Base-by-base conservation (phyloP, 1,139 yeast species). In the Kazachstania sp. region DNA sequence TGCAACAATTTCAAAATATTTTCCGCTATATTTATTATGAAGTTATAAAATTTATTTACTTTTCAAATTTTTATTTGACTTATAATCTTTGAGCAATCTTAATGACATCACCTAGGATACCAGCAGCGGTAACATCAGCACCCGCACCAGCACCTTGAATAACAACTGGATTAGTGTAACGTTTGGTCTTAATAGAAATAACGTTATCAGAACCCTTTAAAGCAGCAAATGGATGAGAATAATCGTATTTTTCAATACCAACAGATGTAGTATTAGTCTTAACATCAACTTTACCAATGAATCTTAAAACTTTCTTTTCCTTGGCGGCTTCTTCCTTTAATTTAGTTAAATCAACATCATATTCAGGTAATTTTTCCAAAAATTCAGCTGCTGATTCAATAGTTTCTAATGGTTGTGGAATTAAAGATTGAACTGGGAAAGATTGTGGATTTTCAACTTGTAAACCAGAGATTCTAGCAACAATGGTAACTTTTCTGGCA, bases 111-210 rank as follows among this genome's bases (percentile, higher is more conserved):
- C 95, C 95, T 60, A 92, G 76, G 44, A 94, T 97, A 68, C 98
- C 98, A 67, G 94, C 95, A 51, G 99, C 98, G 47, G 99, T 92
- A 47, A 92, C 97, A 39, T 83, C 97, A 51, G 95, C 96, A 69
- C 98, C 98, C 34, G 98, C 98, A 68, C 96, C 98, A 39, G 98
- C 98, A 69, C 99, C 98, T 74, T 92, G 98, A 57, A 92, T 77
- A 55, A 92, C 84, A 67, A 92, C 76, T 49, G 98, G 98, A 68
- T 86, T 87, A 43, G 85, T 78, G 69, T 92, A 92, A 71, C 98
- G 85, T 60, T 85, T 81, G 32, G 97, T 83, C 66, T 82, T 84
- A 70, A 92, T 85, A 18, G 97, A 81, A 52, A 94, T 85, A 51
- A 94, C 96, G 64, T 94, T 94, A 66, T 92, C 97, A 54, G 96